Base-by-base conservation (phyloP, 2,329 filamentous ascomycete genomes). In the Botrytis fabae region DNA sequence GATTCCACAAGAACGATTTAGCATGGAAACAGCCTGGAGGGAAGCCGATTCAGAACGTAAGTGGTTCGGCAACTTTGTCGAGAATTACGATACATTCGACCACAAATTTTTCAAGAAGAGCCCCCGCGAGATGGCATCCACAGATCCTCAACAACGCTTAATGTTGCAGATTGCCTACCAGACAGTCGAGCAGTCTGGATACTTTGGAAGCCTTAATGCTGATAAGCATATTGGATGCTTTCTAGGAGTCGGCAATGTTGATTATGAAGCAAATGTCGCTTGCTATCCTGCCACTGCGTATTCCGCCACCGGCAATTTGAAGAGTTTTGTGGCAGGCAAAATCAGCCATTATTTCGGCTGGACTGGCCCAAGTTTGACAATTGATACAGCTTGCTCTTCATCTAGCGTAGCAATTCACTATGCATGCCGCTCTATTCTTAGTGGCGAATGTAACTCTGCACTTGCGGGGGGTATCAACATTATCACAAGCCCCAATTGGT, bases 1-100 rank as follows among this genome's bases (percentile, higher is more conserved):
- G 75, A 80, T 85, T 9, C 91, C 92, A 1, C 80, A 87, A 6
- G 90, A 93, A 77, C 88, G 92, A 16, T 94, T 93, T 81, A 88
- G 92, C 72, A 88, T 90, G 22, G 86, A 91, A 28, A 28, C 60
- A 22, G n/a, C 60, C 20, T 62, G 25, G n/a, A n/a, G 60, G 2
- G 48, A 66, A n/a, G 38, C 9, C 44, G 62, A 62, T 35, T 44
- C 61, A 8, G 73, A 73, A 25, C 25, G 62, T 20, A 74, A 73
- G 44, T 75, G 68, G 69, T 62, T 32, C 18, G 72, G 72, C 20
- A 74, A 72, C 42, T 74, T 75, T 42, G 42, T 75, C 28, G 20
- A 35, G 18, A 70, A 74, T 57, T 14, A 32, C 38, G 65, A 74
- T 32, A 57, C 60, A 18, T 75, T 75, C 44, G 74, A 75, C 42